Evolutionary conservation across 441 rosid species (phyloP).

Genomic region (Dalechampia spathulata): DNA sequence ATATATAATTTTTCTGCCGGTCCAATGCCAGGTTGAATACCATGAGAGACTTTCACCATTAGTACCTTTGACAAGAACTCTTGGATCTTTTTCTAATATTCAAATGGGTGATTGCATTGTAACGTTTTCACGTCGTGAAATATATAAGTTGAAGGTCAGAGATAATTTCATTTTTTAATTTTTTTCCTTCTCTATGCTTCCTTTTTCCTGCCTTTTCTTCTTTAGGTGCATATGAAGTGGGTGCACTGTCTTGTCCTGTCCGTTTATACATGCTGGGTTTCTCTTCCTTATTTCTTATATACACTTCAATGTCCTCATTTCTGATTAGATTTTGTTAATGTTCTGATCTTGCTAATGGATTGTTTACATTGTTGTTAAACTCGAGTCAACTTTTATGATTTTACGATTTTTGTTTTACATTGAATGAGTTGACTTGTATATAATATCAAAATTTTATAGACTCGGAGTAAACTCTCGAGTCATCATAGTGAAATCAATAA

Average conservation of each 20-base stretch:
- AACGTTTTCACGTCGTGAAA: conserved; percentile 64
- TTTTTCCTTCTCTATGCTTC: background rate
- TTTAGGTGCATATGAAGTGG: background rate
- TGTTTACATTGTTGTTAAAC: no score
- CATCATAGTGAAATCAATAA: no score
- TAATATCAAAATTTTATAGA: no score
- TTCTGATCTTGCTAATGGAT: background rate
- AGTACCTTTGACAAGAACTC: conserved; percentile 55
- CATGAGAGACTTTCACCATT: conserved; percentile 84
- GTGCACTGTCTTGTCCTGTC: background rate
- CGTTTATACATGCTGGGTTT: no score
- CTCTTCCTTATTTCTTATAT: background rate
- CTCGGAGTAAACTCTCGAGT: no score
- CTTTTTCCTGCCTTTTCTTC: background rate
- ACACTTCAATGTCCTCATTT: background rate
- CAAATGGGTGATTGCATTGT: conserved; percentile 78
- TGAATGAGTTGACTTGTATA: no score
- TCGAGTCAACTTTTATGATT: no score
- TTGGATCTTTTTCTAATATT: conserved; percentile 57
- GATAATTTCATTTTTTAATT: background rate
- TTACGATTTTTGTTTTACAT: no score
- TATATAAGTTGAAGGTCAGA: conserved; percentile 67
- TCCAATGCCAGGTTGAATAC: conserved; percentile 42
- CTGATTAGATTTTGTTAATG: background rate
- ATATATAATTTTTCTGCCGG: conserved; percentile 11